These are phyloP conservation scores for Talaromyces sp. DNA, from an alignment of 2,329 filamentous ascomycete species.

Conservation along the genomic window DNA sequence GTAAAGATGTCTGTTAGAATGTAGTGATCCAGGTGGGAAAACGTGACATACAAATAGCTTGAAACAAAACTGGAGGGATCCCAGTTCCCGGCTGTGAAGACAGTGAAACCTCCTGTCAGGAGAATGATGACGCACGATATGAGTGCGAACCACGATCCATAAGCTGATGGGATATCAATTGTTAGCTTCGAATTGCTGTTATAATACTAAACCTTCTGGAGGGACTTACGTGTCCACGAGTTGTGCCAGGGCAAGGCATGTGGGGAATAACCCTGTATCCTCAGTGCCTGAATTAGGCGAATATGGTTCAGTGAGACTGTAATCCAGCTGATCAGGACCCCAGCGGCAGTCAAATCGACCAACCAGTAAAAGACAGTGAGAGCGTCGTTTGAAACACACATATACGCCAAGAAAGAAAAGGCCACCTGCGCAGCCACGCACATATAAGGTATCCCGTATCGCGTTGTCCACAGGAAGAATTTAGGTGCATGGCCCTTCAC, in stretches of 20 bases:
- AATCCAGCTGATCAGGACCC: slow-evolving; percentile 62
- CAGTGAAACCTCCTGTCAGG: slow-evolving; percentile 64
- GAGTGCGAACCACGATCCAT: slow-evolving; percentile 59
- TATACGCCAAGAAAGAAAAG: slow-evolving; percentile 64
- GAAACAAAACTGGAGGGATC: slow-evolving; percentile 56
- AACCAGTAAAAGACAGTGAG: slow-evolving; percentile 54
- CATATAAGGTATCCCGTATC: slow-evolving; percentile 44
- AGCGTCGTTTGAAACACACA: slow-evolving; percentile 62
- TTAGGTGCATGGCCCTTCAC: slow-evolving; percentile 44
- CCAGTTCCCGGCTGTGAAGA: slow-evolving; percentile 60
- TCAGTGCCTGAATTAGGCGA: slow-evolving; percentile 53
- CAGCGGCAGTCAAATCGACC: slow-evolving; percentile 56
- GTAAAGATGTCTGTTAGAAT: neutral
- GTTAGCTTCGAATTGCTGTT: slow-evolving; percentile 39
- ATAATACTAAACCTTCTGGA: neutral
- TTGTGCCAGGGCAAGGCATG: slow-evolving; percentile 60
- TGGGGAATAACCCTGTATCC: slow-evolving; percentile 52
- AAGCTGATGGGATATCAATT: slow-evolving; percentile 36
- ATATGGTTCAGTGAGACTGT: slow-evolving; percentile 59
- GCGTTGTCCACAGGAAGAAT: slow-evolving; percentile 41
- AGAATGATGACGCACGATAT: slow-evolving; percentile 61
- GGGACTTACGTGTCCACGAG: slow-evolving; percentile 48
- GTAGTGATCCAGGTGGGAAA: neutral
- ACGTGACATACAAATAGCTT: slow-evolving; percentile 56
- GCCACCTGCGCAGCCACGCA: slow-evolving; percentile 44